Percentiles rank a stretch among this genome's conserved stretches.
phyloP scores from a whole-genome alignment of 2,329 filamentous ascomycete species.

The Ophiosphaerella narmari region DNA sequence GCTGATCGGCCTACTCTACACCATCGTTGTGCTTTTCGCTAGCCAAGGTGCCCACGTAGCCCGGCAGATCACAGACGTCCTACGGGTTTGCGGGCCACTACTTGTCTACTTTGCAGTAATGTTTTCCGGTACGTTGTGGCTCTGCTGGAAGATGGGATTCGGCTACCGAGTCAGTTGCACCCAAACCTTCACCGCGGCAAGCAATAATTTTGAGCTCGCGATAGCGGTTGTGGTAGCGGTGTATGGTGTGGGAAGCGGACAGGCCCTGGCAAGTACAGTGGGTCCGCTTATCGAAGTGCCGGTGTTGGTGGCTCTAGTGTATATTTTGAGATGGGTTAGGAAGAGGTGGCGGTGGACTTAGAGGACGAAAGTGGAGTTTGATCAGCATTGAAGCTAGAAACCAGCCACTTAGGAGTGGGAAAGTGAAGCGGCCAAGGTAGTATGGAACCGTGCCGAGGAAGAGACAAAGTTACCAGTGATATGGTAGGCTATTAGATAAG shows the following conservation, averaged over 20 bases:
- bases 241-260: conserved; percentile 76
- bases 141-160: conserved; percentile 70
- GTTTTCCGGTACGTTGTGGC: conserved; percentile 70
- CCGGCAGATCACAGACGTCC: conserved; percentile 80
- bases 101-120: conserved; percentile 79
- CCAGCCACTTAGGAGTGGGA: background rate
- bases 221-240: conserved; percentile 86
- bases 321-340: conserved; percentile 67
- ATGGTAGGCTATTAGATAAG: too few relatives aligned
- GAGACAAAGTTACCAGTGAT: too few relatives aligned
- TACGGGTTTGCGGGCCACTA: conserved; percentile 79
- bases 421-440: background rate
- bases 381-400: conserved; percentile 1
- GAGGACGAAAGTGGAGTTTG: conserved; percentile 2
- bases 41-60: conserved; percentile 81
- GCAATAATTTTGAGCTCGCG: conserved; percentile 91
- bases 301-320: conserved; percentile 76
- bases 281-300: conserved; percentile 87
- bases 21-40: conserved; percentile 83
- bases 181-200: conserved; percentile 87
- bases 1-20: conserved; percentile 82
- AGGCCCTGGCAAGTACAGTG: conserved; percentile 81
- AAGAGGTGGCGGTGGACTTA: conserved; percentile 59
- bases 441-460: too few relatives aligned
- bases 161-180: conserved; percentile 72